Evolutionary conservation across 345 rosid species (phyloP), one percentile per base, ranked within the genome.

Genomic region (Ailanthus altissimus): DNA sequence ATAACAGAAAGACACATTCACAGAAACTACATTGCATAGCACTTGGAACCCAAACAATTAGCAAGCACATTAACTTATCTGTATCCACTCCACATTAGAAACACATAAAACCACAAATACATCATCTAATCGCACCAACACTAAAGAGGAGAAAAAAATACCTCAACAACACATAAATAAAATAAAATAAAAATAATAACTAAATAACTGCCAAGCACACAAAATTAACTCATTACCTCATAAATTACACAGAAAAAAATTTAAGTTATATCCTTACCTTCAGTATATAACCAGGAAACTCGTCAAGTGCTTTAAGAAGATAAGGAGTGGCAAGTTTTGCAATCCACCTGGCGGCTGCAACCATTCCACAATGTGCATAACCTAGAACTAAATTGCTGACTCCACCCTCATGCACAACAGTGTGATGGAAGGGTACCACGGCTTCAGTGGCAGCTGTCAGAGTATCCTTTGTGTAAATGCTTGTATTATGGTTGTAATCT

Each of bases 301-400:
- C 75, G 50, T 70, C 87, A 75, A 91, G 91, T 15, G 89, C 97
- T 82, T 88, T 81, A 70, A 87, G 87, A 72, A 94, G 92, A 81
- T 90, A 81, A 85, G 99, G 98, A 74, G 89, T 90, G 51, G 98
- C 90, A 78, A 91, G 97, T 80, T 90, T 94, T 28, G 97, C 94
- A 79, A 94, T 94, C 96, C 99, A 94, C 54, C 98, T 85, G 13
- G 99, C 99, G 85, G 99, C 99, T 60, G 99, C 99, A 80, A 91
- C 98, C 99, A 94, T 94, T 40, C 99, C 93, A 81, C 99, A 93
- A 83, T 94, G 99, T 51, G 98, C 99, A 88, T 93, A 94, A 42
- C 99, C 99, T 82, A 94, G 80, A 53, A 94, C 98, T 80, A 91
- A 84, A 79, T 93, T 86, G 75, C 91, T 91, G 66, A 95, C 93